Evolutionary conservation across 1,284 basidiomycete species (phyloP), one percentile per base, ranked within the genome.

Genomic region (Puccinia horiana): DNA sequence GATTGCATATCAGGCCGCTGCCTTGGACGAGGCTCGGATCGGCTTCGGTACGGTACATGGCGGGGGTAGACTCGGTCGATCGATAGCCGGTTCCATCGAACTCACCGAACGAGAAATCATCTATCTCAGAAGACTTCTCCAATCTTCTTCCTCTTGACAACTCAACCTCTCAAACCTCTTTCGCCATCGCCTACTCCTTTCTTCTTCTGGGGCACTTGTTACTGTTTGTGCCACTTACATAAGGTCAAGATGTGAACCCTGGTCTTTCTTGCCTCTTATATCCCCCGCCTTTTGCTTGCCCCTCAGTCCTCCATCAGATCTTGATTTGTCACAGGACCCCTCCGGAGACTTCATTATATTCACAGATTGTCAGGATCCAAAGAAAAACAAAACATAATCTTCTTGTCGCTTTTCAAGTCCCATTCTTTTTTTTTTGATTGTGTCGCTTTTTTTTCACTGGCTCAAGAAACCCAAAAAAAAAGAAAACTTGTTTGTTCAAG

Each of bases 71-170:
- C 49, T 79, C n/a, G 77, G 77, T 26, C 67, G 77, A 9, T 52
- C 65, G 0, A 79, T 79, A 26, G 42, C 63, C 14, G 12, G 65
- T 20, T 69, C 63, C 4, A 79, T 79, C 65, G 65, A 69, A 35
- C 47, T 54, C 65, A 79, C 77, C 65, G 77, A 79, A 79, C 49
- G 49, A n/a, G 77, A 79, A 58, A 79, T 79, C 37, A 42, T 40
- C 20, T 47, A 47, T 40, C 63, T 65, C 44, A 70, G 65, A 56
- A 69, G 44, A 40, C 63, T 79, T 18, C 29, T 79, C 9, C 47
- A 52, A 40, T 54, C 73, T 52, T 54, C 52, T 42, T 35, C 63
- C 63, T 40, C 63, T 18, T 65, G n/a, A n/a, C 18, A 32, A 5
- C 44, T 16, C 44, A 23, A 35, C 35, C 63, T 37, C 63, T 26